phyloP scores from a whole-genome alignment of 2,329 filamentous ascomycete genomes.

The Arthrinium puccinioides region DNA sequence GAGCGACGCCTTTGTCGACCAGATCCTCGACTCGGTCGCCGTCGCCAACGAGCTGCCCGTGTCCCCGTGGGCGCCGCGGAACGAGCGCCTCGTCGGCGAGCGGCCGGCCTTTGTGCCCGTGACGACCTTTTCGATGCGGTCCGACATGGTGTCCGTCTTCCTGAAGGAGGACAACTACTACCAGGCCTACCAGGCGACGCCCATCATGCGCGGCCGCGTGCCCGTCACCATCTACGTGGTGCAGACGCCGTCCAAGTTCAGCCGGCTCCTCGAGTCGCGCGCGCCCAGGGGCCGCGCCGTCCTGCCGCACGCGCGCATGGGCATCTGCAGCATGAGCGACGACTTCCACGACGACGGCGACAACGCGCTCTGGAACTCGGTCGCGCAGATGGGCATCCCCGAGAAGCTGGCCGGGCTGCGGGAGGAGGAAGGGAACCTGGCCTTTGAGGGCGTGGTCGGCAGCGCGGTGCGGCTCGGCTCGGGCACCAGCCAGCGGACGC shows the following conservation, averaged over 20 bases:
- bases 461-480: too few relatives aligned
- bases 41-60: too few relatives aligned
- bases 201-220: neutral
- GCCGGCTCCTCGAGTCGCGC: neutral
- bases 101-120: neutral
- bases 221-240: neutral
- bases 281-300: neutral
- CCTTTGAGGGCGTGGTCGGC: neutral
- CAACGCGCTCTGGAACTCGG: neutral
- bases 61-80: too few relatives aligned
- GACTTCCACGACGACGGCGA: slow-evolving; percentile 1
- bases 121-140: neutral
- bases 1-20: too few relatives aligned
- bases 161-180: neutral
- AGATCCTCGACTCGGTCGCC: too few relatives aligned
- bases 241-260: neutral
- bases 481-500: neutral
- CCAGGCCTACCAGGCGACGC: neutral
- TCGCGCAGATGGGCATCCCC: neutral
- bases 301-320: slow-evolving; percentile 1
- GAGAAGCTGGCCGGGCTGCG: neutral
- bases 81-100: neutral
- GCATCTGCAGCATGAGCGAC: neutral
- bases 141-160: neutral
- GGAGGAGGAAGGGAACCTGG: neutral